Conservation (phyloP, 2,329 filamentous ascomycete genomes). For the Trichoderma sp. region DNA sequence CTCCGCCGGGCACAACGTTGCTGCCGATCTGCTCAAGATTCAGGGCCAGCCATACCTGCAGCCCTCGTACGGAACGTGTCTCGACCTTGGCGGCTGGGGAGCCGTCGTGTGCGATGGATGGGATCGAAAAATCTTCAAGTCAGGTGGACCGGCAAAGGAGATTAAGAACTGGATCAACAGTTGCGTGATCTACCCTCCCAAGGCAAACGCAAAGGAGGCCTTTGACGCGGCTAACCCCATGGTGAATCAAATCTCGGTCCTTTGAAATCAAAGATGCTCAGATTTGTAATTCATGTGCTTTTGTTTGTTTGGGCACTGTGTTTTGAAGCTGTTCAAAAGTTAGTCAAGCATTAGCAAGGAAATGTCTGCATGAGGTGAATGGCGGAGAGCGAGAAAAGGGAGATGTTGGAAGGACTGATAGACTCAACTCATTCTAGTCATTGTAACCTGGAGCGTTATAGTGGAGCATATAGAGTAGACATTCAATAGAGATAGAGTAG, state of each 20-base stretch:
- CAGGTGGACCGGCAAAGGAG: conserved; percentile 33
- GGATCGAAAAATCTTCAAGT: conserved; percentile 30
- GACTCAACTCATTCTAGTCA: not conserved
- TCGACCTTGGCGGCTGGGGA: conserved; percentile 35
- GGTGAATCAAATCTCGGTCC: not conserved
- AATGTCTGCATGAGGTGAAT: not conserved
- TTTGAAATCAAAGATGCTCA: not conserved
- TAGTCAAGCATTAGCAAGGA: not conserved
- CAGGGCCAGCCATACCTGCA: conserved; percentile 30
- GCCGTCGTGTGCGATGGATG: conserved; percentile 33
- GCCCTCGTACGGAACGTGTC: conserved; percentile 31
- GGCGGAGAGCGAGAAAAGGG: not conserved
- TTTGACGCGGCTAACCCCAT: conserved; percentile 11
- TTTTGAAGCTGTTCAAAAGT: not conserved
- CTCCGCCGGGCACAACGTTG: conserved; percentile 33
- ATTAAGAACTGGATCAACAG: conserved; percentile 36
- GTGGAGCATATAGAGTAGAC: not conserved
- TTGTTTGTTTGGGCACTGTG: not conserved
- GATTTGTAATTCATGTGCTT: not conserved
- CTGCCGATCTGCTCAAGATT: conserved; percentile 33
- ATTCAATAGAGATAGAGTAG: not conserved
- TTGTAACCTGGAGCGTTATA: not conserved
- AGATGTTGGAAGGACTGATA: not conserved
- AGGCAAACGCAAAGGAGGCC: conserved; percentile 3
- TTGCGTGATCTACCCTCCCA: conserved; percentile 36